Base-by-base conservation (phyloP, 768 basidiomycete genomes). In the Lactifluus subvellereus region DNA sequence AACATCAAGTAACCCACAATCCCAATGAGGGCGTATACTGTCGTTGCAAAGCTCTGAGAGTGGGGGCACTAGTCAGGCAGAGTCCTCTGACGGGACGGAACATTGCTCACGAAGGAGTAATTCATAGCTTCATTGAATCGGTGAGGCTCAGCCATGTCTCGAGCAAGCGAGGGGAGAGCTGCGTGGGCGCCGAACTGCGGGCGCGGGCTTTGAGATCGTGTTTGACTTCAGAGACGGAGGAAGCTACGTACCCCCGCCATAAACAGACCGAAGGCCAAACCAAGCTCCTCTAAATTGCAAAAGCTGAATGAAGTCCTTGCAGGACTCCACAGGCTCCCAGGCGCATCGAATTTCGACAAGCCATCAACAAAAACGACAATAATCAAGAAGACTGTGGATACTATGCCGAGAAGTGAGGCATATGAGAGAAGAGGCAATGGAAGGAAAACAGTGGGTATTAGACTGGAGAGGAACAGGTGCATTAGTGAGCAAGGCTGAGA, bases 1-100 rank as follows among this genome's bases (percentile, higher is more conserved):
- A 93, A 94, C 96, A 98, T 98, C 20, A 91, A 73, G 69, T 97
- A 98, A 0, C 95, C 96, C 20, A 84, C 85, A 50, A 81, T 83
- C 4, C 89, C 93, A 33, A 94, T 86, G 11, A 87, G 54, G 37
- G 76, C 72, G 33, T 78, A 79, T 9, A 67, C 57, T 18, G 60
- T 14, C 0, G 67, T 68, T 16, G 64, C 68, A 49, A 66, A 65
- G 6, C 22, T 42, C 62, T 69, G 20, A 38, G 5, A 33, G n/a
- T 22, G n/a, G 22, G 14, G 3, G 40, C 18, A 9, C n/a, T 22
- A 10, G 22, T 57, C 45, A 64, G 48, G 1, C 45, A 52, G 4
- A 13, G 27, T 22, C 11, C 64, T 32, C 68, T 64, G 27, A 71
- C 66, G n/a, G 62, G 47, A 13, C 64, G 59, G 43, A 67, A 68